Evolutionary conservation across 1,284 basidiomycete species (phyloP).

Genomic region (Rhodotorula sp.): DNA sequence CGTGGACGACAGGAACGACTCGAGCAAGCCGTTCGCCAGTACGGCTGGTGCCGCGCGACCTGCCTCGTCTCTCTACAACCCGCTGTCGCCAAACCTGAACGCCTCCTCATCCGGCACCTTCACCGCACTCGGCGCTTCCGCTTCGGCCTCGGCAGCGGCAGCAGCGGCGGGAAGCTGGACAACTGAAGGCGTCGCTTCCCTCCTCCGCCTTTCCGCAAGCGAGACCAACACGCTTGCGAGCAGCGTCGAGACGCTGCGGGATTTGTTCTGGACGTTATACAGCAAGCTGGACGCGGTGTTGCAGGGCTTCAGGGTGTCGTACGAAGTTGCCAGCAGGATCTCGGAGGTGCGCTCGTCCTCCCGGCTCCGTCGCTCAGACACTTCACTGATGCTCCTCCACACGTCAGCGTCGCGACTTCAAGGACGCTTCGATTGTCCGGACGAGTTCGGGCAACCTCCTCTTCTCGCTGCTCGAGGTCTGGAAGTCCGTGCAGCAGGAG

Average conservation of each 20-base stretch:
- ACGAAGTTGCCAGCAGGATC: constrained; percentile 84
- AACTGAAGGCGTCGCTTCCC: constrained; percentile 22
- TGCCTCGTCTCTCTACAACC: constrained; percentile 22
- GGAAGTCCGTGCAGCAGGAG: constrained; percentile 86
- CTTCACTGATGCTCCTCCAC: neutral
- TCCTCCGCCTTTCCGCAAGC: constrained; percentile 70
- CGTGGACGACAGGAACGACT: constrained; percentile 31
- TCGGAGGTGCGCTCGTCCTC: constrained; percentile 63
- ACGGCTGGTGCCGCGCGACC: constrained; percentile 9
- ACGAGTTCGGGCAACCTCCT: constrained; percentile 56
- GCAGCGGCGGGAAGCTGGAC: constrained; percentile 8
- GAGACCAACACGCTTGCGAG: constrained; percentile 64
- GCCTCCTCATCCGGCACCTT: neutral
- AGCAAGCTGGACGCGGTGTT: constrained; percentile 95
- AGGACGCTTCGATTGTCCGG: constrained; percentile 72
- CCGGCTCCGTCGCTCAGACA: neutral
- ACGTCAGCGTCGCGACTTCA: constrained; percentile 77
- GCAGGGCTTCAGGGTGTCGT: constrained; percentile 85
- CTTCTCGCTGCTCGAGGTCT: constrained; percentile 85
- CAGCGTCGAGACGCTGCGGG: constrained; percentile 80
- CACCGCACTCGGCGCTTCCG: neutral
- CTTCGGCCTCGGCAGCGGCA: neutral
- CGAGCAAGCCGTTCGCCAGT: constrained; percentile 15
- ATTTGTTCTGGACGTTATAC: constrained; percentile 97
- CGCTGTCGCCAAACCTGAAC: constrained; percentile 11